phyloP scores from a whole-genome alignment of 2,329 filamentous ascomycete genomes.

The Pestalotiopsis fici region DNA sequence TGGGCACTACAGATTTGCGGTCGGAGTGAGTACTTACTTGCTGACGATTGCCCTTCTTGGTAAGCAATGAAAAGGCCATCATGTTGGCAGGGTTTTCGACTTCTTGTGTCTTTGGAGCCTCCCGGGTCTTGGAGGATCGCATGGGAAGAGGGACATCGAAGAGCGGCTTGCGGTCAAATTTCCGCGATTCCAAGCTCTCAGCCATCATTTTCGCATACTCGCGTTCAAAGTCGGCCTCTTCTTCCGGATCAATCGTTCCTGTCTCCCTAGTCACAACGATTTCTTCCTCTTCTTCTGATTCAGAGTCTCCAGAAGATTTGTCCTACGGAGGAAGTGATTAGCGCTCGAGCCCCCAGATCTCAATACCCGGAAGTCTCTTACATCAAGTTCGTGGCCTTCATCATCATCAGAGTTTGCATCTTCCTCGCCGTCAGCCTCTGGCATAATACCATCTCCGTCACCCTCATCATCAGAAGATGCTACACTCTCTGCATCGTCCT shows the following conservation, averaged over 20 bases:
- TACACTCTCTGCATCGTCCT: conserved; percentile 63
- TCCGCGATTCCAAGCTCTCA: conserved; percentile 92
- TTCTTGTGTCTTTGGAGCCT: conserved; percentile 41
- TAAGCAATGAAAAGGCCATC: conserved; percentile 97
- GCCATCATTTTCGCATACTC: conserved; percentile 99
- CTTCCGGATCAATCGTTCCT: conserved; percentile 88
- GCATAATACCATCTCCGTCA: conserved; percentile 63
- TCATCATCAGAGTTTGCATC: conserved; percentile 60
- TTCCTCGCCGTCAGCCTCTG: conserved; percentile 61
- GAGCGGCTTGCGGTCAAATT: conserved; percentile 90
- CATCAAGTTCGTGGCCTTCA: conserved; percentile 55
- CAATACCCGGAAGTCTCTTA: conserved; percentile 27
- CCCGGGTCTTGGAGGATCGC: conserved; percentile 64
- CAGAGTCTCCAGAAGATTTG: conserved; percentile 56
- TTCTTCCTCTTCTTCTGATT: conserved; percentile 80
- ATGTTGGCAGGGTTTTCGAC: conserved; percentile 50
- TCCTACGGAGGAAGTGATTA: conserved; percentile 48
- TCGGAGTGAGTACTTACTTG: conserved; percentile 56
- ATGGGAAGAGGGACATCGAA: conserved; percentile 99
- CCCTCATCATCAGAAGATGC: conserved; percentile 75
- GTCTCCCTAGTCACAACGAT: conserved; percentile 91
- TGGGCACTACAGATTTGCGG: not conserved
- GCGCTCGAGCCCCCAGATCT: conserved; percentile 11
- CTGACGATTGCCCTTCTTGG: conserved; percentile 93
- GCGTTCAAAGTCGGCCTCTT: conserved; percentile 95